Evolutionary conservation across 371 early-diverging fungal genomes (phyloP).

Genomic region (Parasitella parasitica): DNA sequence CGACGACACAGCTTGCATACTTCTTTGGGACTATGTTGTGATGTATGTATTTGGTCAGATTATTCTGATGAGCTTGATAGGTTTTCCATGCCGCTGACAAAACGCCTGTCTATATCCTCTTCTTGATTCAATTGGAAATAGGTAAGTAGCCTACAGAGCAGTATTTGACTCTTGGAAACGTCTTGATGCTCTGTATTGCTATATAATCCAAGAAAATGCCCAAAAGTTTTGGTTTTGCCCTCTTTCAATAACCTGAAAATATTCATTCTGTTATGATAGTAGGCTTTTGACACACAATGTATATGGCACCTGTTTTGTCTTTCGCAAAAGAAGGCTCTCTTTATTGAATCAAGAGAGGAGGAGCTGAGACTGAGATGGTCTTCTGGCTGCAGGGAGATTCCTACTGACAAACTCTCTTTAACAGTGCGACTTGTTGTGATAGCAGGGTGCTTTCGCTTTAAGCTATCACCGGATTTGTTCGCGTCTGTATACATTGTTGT

Average conservation of each 20-base stretch:
- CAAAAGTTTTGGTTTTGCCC: background rate
- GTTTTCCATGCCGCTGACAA: conserved; percentile 13
- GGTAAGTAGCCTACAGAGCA: conserved; percentile 7
- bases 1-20: conserved; percentile 8
- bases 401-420: no score
- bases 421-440: no score
- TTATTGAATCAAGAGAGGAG: no score
- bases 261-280: background rate
- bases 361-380: no score
- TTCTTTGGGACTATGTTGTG: no score
- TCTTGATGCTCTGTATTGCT: conserved; percentile 16
- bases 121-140: conserved; percentile 15
- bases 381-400: no score
- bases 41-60: conserved; percentile 15
- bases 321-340: no score
- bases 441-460: no score
- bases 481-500: no score
- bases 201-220: conserved; percentile 7
- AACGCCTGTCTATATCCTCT: conserved; percentile 7
- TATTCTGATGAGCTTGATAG: conserved; percentile 15
- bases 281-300: no score
- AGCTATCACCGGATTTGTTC: no score
- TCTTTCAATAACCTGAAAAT: background rate
- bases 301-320: no score
- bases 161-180: conserved; percentile 9